Evolutionary conservation across 2,329 filamentous ascomycete species (phyloP).

Genomic region (Microdochium paspali): DNA sequence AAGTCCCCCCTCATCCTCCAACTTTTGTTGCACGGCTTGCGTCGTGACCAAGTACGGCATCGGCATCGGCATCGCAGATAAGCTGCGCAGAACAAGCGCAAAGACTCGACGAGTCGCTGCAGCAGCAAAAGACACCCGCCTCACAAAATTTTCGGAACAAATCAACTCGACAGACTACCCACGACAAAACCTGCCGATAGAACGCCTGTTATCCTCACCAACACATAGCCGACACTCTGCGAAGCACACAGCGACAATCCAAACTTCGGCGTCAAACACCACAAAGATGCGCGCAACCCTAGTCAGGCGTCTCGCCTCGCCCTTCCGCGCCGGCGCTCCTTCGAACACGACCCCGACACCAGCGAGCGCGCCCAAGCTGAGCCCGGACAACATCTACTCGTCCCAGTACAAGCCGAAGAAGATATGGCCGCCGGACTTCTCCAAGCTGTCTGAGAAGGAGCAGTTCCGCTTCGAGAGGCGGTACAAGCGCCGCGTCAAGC

Average conservation of each 20-base stretch:
- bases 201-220: too few relatives aligned
- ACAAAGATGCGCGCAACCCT: not conserved
- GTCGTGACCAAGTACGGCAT: too few relatives aligned
- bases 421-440: constrained; percentile 71
- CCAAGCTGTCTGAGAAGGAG: constrained; percentile 58
- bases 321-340: not conserved
- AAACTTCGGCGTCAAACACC: too few relatives aligned
- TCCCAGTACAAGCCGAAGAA: constrained; percentile 60
- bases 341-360: not conserved
- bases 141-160: not conserved
- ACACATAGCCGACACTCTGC: too few relatives aligned
- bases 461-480: constrained; percentile 72
- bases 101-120: too few relatives aligned
- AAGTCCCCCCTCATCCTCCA: not conserved
- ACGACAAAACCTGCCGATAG: not conserved
- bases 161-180: too few relatives aligned
- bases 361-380: not conserved
- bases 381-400: not conserved
- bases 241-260: too few relatives aligned
- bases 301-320: not conserved
- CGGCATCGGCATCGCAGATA: too few relatives aligned
- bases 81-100: not conserved
- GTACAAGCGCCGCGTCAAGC: constrained; percentile 58
- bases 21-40: not conserved
- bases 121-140: too few relatives aligned